Evolutionary conservation across 306 rosid species (phyloP).

Genomic region (Abrus pulchellus): DNA sequence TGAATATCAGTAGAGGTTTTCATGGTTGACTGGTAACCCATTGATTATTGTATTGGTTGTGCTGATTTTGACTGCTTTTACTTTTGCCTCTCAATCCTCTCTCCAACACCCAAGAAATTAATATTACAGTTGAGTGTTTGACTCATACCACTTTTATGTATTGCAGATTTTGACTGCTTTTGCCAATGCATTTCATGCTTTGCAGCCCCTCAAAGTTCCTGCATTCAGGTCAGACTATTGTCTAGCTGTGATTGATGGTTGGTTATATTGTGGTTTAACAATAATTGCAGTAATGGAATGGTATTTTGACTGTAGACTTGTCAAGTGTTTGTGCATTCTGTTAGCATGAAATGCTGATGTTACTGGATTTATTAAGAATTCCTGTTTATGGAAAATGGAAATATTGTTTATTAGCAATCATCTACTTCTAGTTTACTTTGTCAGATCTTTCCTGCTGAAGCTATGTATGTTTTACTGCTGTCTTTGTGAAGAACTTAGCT

Average conservation of each 20-base stretch:
- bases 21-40: background rate
- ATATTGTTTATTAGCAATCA: background rate
- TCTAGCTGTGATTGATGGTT: conserved; percentile 6
- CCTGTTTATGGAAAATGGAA: conserved; percentile 6
- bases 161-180: conserved; percentile 85
- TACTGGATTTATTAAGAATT: conserved; percentile 28
- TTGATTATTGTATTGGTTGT: conserved; percentile 12
- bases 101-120: background rate
- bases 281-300: conserved; percentile 14
- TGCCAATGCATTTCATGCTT: conserved; percentile 90
- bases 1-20: background rate
- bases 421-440: background rate
- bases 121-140: conserved; percentile 16
- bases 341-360: conserved; percentile 25
- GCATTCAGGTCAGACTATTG: conserved; percentile 78
- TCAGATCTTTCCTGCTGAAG: background rate
- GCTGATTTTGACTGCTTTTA: background rate
- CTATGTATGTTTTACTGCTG: background rate
- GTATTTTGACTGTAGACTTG: conserved; percentile 29
- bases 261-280: conserved; percentile 18
- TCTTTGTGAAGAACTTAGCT: background rate
- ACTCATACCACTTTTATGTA: conserved; percentile 37
- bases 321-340: conserved; percentile 18
- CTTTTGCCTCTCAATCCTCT: background rate
- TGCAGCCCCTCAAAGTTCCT: conserved; percentile 96